These are phyloP conservation scores for Kalmusia sp. DNA, from an alignment of 2,329 filamentous ascomycete genomes.

Conservation along the genomic window DNA sequence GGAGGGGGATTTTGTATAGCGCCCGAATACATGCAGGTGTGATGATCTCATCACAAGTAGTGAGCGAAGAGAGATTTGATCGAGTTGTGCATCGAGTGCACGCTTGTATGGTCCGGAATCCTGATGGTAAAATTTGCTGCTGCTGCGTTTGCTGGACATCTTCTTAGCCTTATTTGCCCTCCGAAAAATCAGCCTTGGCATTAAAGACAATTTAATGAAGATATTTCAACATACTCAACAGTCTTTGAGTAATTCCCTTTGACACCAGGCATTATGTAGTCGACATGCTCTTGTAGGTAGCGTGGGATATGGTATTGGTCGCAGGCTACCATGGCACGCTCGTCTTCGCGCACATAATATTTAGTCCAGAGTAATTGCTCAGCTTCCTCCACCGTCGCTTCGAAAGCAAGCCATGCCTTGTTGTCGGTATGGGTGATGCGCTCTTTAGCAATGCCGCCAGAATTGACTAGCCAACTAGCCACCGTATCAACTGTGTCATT, in stretches of 20 bases:
- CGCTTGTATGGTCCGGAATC: not conserved
- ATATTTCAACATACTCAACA: not conserved
- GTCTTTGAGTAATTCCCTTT: not conserved
- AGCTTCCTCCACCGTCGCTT: conserved; percentile 45
- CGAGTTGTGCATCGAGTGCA: conserved; percentile 5
- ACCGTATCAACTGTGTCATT: conserved; percentile 27
- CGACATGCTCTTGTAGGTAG: conserved; percentile 30
- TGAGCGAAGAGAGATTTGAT: conserved; percentile 33
- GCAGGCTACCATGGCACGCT: conserved; percentile 46
- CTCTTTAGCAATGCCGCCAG: conserved; percentile 22
- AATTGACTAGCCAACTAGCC: conserved; percentile 27
- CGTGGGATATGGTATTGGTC: conserved; percentile 47
- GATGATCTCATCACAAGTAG: conserved; percentile 60
- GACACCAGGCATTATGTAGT: conserved; percentile 42
- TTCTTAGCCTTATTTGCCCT: not conserved
- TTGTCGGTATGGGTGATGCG: conserved; percentile 11
- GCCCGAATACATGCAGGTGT: conserved; percentile 61
- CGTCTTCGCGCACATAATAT: conserved; percentile 48
- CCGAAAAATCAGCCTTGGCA: conserved; percentile 38
- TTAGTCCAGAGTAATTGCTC: conserved; percentile 49
- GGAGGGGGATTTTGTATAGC: conserved; percentile 43
- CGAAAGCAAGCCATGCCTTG: conserved; percentile 42
- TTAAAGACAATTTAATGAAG: not conserved
- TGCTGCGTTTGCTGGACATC: not conserved
- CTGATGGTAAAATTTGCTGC: not conserved